Evolutionary conservation across 768 basidiomycete species (phyloP), one percentile per base, ranked within the genome.

Genomic region (Pisolithus marmoratus): DNA sequence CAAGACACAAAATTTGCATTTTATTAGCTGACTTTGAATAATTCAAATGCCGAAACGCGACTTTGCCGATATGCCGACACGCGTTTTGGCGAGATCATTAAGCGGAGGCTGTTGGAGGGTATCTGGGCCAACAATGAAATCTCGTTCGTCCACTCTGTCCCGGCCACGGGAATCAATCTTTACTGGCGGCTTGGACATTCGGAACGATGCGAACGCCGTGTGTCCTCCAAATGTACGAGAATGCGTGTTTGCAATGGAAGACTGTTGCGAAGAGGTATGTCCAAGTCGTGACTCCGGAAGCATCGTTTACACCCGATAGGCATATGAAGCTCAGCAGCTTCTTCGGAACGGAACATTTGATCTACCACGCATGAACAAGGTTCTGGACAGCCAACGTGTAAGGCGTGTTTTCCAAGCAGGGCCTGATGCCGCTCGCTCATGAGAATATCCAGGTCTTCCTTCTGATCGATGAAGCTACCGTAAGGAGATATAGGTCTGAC

Each of bases 191-290:
- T 74, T 84, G 31, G 83, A 85, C 17, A 64, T 78, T 57, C 74
- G 81, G 2, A 79, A 79, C 0, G 87, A 90, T 40, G 74, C 69
- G 5, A 76, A 84, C 54, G 78, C 81, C 0, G 74, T 78, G 51
- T 90, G 86, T 60, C 86, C 86, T 3, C 85, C 82, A 0, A 81
- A 81, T 65, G 72, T 90, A 17, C 77, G 76, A 48, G 88, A 89
- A 67, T 89, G 88, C 60, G 88, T 90, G 4, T 70, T 77, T 57
- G 83, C 84, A 1, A 81, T 90, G 78, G 85, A 89, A 59, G 85
- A 88, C 58, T 89, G 87, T 58, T 90, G 86, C 60, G 84, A 88
- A 63, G 84, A 89, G 81, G 85, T 82, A 53, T 48, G 69, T 54
- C 37, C 4, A 9, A 15, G 34, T 38, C 12, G 27, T 31, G 37